phyloP scores from a whole-genome alignment of 345 rosid genomes.

The Populus deltoides region DNA sequence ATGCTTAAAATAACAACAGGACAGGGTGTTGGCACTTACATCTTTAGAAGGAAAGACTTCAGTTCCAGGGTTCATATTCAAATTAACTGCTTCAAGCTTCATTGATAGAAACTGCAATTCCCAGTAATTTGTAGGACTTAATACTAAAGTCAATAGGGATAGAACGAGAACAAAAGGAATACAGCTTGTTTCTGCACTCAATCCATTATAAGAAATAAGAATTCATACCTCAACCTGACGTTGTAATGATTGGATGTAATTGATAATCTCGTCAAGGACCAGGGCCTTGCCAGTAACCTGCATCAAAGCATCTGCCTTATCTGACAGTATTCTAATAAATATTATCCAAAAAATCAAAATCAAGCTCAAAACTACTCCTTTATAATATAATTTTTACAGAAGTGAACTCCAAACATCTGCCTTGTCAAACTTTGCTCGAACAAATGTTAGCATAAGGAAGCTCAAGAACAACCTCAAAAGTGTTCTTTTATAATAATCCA shows the following conservation, averaged over 20 bases:
- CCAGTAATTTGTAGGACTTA: conserved; percentile 16
- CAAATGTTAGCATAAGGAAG: neutral
- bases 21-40: conserved; percentile 16
- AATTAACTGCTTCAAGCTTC: conserved; percentile 88
- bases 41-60: conserved; percentile 76
- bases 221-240: conserved; percentile 77
- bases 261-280: conserved; percentile 86
- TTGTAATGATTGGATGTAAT: conserved; percentile 86
- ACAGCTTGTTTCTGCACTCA: neutral
- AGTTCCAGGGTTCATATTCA: conserved; percentile 57
- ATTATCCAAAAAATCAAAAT: neutral
- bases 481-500: neutral
- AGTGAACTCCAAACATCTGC: neutral
- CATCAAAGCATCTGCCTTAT: conserved; percentile 19
- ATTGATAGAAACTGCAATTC: conserved; percentile 74
- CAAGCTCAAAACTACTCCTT: neutral
- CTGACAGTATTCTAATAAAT: neutral
- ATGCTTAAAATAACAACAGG: neutral
- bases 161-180: neutral
- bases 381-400: neutral
- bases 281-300: conserved; percentile 93
- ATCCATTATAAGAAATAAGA: neutral
- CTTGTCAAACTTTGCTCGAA: neutral
- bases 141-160: neutral
- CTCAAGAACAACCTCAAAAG: neutral